Base-by-base conservation (phyloP, 805 yeast genomes). In the Lachancea nothofagi region DNA sequence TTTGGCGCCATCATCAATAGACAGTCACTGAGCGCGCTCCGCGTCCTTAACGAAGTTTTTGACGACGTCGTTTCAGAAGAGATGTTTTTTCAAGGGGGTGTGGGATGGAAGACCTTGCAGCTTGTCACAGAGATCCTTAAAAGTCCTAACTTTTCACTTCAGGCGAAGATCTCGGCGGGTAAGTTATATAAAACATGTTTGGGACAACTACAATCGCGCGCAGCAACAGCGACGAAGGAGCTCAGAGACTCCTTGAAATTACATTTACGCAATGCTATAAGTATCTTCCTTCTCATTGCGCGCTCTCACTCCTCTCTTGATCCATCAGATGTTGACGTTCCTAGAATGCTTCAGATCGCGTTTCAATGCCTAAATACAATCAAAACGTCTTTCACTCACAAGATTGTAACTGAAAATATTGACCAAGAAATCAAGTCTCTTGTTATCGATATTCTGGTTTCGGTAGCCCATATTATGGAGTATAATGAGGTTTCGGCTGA, bases 21-120 rank as follows among this genome's bases (percentile, higher is more conserved):
- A 1, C 51, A 54, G 2, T 50, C 59, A 2, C 37, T 76, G 22
- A 84, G 84, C 13, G 77, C 81, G 0, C 54, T 83, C 43, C 55
- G 73, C 3, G 77, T 83, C 3, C 64, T 86, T 32, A 77, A 73
- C 49, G 97, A 90, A 45, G 68, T 93, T 18, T 80, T 88, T 46
- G 93, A 84, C 53, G 97, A 93, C 53, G 70, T 88, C 36, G 77
- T 93, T 22, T 74, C 90, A 2, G 96, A 87, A 42, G 87, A 80
- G 25, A 90, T 85, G 59, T 90, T 89, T 56, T 84, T 88, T 68
- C 81, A 77, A 39, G 81, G 77, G 8, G 84, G 83, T 2, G 70
- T 81, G 29, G 90, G 89, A 2, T 46, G 57, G 14, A 68, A 69
- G 29, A 69, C 84, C 0, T 65, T 79, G 28, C 59, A 67, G 23